Percentiles rank a stretch among this genome's conserved stretches.
Evolutionary conservation across 2,329 filamentous ascomycete genomes (phyloP).

Genomic region (Trichoderma atroviride): DNA sequence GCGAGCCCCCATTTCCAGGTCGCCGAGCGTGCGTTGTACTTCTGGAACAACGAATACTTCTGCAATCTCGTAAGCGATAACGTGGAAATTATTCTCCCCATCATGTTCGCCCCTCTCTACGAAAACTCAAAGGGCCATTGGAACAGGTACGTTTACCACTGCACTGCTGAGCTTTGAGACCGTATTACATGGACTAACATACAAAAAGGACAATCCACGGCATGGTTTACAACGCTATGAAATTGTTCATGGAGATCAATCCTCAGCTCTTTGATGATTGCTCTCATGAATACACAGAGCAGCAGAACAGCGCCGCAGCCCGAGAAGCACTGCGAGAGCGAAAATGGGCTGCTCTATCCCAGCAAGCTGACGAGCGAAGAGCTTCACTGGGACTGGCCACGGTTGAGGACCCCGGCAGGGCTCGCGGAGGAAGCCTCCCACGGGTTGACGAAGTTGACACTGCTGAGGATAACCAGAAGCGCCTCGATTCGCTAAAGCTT

Average conservation of each 20-base stretch:
- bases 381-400: slow-evolving; percentile 41
- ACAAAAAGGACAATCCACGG: slow-evolving; percentile 85
- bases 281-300: slow-evolving; percentile 95
- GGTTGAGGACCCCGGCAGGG: slow-evolving; percentile 39
- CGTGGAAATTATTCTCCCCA: slow-evolving; percentile 95
- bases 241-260: slow-evolving; percentile 99
- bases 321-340: slow-evolving; percentile 79
- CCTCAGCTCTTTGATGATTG: slow-evolving; percentile 98
- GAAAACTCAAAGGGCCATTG: slow-evolving; percentile 99
- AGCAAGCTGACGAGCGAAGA: slow-evolving; percentile 75
- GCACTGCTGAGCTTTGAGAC: neutral
- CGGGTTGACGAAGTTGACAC: slow-evolving; percentile 77
- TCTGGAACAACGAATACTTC: slow-evolving; percentile 99
- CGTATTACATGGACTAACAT: slow-evolving; percentile 37
- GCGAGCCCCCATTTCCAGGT: slow-evolving; percentile 99
- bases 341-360: slow-evolving; percentile 85
- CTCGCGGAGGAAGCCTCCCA: slow-evolving; percentile 48
- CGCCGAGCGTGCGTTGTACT: slow-evolving; percentile 94
- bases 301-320: slow-evolving; percentile 88
- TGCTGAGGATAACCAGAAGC: slow-evolving; percentile 80
- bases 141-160: slow-evolving; percentile 73
- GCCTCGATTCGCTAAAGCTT: slow-evolving; percentile 85
- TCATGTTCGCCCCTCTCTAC: slow-evolving; percentile 98
- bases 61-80: slow-evolving; percentile 99
- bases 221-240: slow-evolving; percentile 99